Conservation (phyloP, 1,284 basidiomycete species). For the Phaffia rhodozyma region DNA sequence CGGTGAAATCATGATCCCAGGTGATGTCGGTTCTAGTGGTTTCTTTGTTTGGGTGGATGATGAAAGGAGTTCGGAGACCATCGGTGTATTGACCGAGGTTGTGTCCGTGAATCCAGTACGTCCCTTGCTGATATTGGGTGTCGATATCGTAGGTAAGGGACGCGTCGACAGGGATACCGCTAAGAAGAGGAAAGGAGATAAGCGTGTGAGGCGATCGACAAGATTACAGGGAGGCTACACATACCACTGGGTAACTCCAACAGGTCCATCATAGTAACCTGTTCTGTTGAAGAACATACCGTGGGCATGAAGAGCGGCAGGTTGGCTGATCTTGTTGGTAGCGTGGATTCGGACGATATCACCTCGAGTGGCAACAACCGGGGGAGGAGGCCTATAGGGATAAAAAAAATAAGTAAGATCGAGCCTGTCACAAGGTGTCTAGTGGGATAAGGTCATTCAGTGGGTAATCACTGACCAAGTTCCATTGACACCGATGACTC, state of each 20-base stretch:
- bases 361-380: slow-evolving; percentile 55
- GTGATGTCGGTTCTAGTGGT: slow-evolving; percentile 38
- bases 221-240: slow-evolving; percentile 18
- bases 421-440: slow-evolving; percentile 44
- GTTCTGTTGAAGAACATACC: slow-evolving; percentile 85
- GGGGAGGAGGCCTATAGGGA: slow-evolving; percentile 62
- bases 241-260: slow-evolving; percentile 69
- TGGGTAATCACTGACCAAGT: slow-evolving; percentile 60
- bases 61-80: slow-evolving; percentile 62
- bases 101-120: slow-evolving; percentile 76
- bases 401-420: slow-evolving; percentile 46
- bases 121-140: slow-evolving; percentile 67
- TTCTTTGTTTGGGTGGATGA: slow-evolving; percentile 52
- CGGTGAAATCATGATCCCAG: slow-evolving; percentile 86
- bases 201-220: neutral
- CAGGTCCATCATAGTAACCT: slow-evolving; percentile 73
- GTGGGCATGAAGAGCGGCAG: slow-evolving; percentile 53
- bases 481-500: slow-evolving; percentile 73
- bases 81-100: slow-evolving; percentile 39
- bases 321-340: slow-evolving; percentile 49
- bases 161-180: slow-evolving; percentile 58
- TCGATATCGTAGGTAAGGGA: slow-evolving; percentile 69
- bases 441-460: neutral
- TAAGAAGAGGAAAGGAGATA: neutral
- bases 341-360: slow-evolving; percentile 68